phyloP scores from a whole-genome alignment of 2,329 filamentous ascomycete genomes.

The Fusarium veterinarium region DNA sequence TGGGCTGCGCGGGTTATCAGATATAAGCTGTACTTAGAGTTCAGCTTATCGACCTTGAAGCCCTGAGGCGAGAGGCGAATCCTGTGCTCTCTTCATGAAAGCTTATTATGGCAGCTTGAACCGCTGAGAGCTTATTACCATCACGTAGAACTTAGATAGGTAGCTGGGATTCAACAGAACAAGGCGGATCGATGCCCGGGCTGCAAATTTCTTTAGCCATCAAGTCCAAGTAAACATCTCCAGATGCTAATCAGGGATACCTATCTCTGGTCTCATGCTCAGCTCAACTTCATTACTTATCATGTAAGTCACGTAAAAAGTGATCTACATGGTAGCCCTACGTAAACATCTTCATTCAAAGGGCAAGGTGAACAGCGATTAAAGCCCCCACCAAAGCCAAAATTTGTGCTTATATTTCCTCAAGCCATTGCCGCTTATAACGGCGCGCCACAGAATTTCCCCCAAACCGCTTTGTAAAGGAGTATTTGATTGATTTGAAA shows the following conservation, averaged over 20 bases:
- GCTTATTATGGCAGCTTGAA: background rate
- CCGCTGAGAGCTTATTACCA: background rate
- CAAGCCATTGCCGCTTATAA: background rate
- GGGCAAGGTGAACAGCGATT: background rate
- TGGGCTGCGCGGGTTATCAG: too few species aligned
- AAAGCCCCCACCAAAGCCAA: background rate
- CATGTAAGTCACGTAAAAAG: too few species aligned
- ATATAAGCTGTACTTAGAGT: background rate
- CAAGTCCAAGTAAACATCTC: rapidly evolving
- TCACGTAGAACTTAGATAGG: background rate
- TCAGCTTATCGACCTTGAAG: background rate
- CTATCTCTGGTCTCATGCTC: background rate
- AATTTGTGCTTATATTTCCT: rapidly evolving
- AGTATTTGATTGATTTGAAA: background rate
- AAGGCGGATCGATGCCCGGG: background rate
- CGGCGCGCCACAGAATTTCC: rapidly evolving
- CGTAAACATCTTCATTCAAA: background rate
- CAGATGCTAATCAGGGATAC: rapidly evolving
- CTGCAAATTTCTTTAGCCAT: background rate
- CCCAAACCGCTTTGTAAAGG: rapidly evolving
- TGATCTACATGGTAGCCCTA: background rate
- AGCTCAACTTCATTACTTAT: background rate
- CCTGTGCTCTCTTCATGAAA: too few species aligned
- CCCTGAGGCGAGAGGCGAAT: background rate
- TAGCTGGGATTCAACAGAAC: background rate